Evolutionary conservation across 805 yeast species (phyloP).

Genomic region (Monosporozyma siamensis): DNA sequence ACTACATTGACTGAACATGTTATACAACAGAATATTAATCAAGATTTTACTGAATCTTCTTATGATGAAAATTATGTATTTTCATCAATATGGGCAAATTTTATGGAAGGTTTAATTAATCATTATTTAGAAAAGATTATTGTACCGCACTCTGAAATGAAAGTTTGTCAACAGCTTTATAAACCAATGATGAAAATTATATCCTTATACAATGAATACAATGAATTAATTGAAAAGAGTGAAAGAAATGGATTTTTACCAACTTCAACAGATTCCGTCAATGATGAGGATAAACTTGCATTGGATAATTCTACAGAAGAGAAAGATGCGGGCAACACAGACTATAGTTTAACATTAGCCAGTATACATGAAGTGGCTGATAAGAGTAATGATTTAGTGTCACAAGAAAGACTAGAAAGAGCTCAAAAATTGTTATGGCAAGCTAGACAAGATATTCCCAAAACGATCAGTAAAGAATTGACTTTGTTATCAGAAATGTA

Average conservation of each 20-base stretch:
- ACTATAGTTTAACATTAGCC: not conserved
- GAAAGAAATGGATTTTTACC: slow-evolving; percentile 29
- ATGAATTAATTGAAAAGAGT: slow-evolving; percentile 30
- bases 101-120: slow-evolving; percentile 32
- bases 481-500: slow-evolving; percentile 31
- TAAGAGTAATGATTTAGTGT: slow-evolving; percentile 11
- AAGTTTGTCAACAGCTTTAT: slow-evolving; percentile 30
- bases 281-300: not conserved
- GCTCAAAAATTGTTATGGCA: slow-evolving; percentile 28
- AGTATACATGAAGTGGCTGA: not conserved
- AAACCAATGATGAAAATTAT: slow-evolving; percentile 33
- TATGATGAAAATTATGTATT: slow-evolving; percentile 30
- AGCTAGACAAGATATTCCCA: slow-evolving; percentile 30
- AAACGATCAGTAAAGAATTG: slow-evolving; percentile 28
- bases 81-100: slow-evolving; percentile 32
- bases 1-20: slow-evolving; percentile 26
- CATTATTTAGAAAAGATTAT: slow-evolving; percentile 30
- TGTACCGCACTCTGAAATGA: slow-evolving; percentile 30
- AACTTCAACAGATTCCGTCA: not conserved
- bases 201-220: slow-evolving; percentile 29
- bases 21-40: slow-evolving; percentile 28
- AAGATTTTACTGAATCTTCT: slow-evolving; percentile 24
- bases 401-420: slow-evolving; percentile 24
- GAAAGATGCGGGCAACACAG: not conserved
- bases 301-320: not conserved